Evolutionary conservation across 2,329 filamentous ascomycete species (phyloP).

Genomic region (Colletotrichum siamense): DNA sequence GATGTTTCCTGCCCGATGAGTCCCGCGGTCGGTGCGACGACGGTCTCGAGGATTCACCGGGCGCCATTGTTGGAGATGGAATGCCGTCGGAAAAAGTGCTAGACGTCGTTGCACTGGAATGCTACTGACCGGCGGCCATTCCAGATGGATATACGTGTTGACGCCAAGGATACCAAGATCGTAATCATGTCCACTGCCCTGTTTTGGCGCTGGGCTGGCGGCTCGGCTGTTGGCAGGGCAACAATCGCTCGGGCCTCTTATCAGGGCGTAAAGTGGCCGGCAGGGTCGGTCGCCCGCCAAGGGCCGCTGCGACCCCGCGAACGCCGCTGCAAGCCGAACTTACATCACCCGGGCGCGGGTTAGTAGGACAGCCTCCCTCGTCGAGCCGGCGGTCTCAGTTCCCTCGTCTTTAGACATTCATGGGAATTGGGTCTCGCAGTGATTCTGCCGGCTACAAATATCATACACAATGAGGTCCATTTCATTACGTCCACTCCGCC

Average conservation of each 20-base stretch:
- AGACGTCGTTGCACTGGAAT: constrained; percentile 9
- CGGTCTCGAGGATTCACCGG: constrained; percentile 36
- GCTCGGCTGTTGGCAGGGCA: constrained; percentile 43
- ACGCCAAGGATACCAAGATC: constrained; percentile 19
- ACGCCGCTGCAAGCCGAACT: constrained; percentile 27
- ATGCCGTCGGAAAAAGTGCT: constrained; percentile 22
- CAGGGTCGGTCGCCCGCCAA: background rate
- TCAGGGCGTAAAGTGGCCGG: constrained; percentile 25
- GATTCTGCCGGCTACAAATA: background rate
- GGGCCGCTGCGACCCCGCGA: constrained; percentile 23
- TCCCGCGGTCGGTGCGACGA: constrained; percentile 34
- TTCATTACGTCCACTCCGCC: constrained; percentile 13
- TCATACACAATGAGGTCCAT: constrained; percentile 13
- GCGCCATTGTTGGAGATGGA: constrained; percentile 38
- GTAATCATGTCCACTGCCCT: constrained; percentile 12
- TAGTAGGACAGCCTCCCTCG: constrained; percentile 12
- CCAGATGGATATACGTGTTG: background rate
- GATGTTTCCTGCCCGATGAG: constrained; percentile 36
- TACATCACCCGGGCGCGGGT: constrained; percentile 19
- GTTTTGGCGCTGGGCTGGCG: constrained; percentile 27
- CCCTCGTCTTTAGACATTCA: background rate
- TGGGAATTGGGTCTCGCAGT: background rate
- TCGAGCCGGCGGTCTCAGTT: background rate
- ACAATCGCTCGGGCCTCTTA: constrained; percentile 37
- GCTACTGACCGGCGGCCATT: background rate